Conservation (phyloP, 495 filamentous ascomycete genomes). For the Articulospora tetracladia region DNA sequence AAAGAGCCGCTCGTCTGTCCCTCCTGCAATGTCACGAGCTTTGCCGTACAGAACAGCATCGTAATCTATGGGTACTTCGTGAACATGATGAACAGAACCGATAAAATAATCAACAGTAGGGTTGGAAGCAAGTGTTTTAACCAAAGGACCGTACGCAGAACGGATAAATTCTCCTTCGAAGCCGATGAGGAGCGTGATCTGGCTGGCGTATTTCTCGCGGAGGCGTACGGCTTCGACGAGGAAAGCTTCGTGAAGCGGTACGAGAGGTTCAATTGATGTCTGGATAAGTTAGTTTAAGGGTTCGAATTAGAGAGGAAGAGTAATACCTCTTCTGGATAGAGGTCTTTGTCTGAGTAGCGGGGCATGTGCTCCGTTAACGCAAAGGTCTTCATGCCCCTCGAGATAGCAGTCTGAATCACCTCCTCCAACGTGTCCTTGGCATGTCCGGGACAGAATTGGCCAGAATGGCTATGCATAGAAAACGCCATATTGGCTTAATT, state of each 20-base stretch:
- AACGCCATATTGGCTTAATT: constrained; percentile 66
- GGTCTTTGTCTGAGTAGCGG: constrained; percentile 63
- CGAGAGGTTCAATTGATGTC: constrained; percentile 33
- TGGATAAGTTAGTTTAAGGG: constrained; percentile 28
- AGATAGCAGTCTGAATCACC: constrained; percentile 75
- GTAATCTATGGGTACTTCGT: constrained; percentile 85
- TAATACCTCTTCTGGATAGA: constrained; percentile 89
- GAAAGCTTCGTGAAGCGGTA: constrained; percentile 64
- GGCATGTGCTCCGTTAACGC: constrained; percentile 98
- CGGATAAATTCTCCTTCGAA: constrained; percentile 94
- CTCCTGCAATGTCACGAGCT: constrained; percentile 49
- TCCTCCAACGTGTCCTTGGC: constrained; percentile 80
- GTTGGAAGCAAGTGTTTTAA: constrained; percentile 52
- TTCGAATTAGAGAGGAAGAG: constrained; percentile 13
- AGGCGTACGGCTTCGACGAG: constrained; percentile 66
- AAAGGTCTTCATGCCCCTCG: constrained; percentile 71
- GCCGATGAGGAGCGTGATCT: constrained; percentile 80
- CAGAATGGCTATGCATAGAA: constrained; percentile 98
- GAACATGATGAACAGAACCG: constrained; percentile 86
- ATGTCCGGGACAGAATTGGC: constrained; percentile 91
- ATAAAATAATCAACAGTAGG: constrained; percentile 80
- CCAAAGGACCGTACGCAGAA: constrained; percentile 53
- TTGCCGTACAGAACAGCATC: constrained; percentile 61
- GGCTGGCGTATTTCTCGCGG: constrained; percentile 60
- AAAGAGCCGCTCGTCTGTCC: constrained; percentile 68